phyloP scores from a whole-genome alignment of 441 rosid species.

The Viola pubescens region DNA sequence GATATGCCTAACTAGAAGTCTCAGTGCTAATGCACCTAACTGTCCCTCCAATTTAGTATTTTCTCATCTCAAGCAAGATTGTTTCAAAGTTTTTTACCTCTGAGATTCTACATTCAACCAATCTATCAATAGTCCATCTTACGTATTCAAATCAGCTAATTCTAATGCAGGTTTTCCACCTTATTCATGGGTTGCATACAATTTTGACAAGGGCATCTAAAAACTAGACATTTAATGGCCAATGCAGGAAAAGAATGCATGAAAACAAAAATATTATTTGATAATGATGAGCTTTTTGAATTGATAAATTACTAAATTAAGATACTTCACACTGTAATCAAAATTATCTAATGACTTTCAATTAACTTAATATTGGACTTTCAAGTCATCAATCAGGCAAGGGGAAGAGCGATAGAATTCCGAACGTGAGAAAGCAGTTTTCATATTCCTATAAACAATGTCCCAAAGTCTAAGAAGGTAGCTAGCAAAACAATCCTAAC shows the following conservation, averaged over 20 bases:
- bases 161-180: too few relatives aligned
- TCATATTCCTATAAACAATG: slow-evolving; percentile 12
- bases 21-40: slow-evolving; percentile 30
- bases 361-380: neutral
- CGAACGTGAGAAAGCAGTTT: slow-evolving; percentile 13
- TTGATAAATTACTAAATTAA: neutral
- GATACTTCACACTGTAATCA: slow-evolving; percentile 8
- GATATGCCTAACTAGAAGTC: slow-evolving; percentile 11
- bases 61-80: slow-evolving; percentile 7
- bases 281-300: slow-evolving; percentile 10
- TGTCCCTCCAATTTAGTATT: neutral
- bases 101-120: slow-evolving; percentile 11
- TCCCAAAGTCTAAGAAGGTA: slow-evolving; percentile 16
- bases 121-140: neutral
- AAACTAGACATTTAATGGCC: neutral
- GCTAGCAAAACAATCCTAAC: slow-evolving; percentile 15
- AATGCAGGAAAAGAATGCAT: neutral
- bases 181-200: too few relatives aligned
- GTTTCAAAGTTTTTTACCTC: slow-evolving; percentile 13
- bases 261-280: neutral
- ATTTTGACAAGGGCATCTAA: too few relatives aligned
- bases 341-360: slow-evolving; percentile 3
- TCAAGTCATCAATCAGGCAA: slow-evolving; percentile 7
- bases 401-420: slow-evolving; percentile 9
- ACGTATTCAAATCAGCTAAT: neutral